Evolutionary conservation across 1,139 yeast genomes (phyloP), one percentile per base, ranked within the genome.

Genomic region (Blastobotrys elegans): DNA sequence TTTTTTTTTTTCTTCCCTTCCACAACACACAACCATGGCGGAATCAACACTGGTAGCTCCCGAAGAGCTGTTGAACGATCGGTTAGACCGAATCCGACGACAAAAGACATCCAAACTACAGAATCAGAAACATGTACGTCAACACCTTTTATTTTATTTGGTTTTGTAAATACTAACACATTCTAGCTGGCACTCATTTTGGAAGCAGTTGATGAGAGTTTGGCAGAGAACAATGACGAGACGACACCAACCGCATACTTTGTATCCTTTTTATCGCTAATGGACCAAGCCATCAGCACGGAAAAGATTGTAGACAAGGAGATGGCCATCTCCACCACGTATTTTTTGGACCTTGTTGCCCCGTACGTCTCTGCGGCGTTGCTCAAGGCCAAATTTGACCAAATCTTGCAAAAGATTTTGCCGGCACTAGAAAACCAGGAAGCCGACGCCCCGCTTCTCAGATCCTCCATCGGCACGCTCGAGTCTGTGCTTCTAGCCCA

Each of bases 201-300:
- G 46, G 76, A 84, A 17, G 96, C 97, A 2, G 92, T 92, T 41
- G 98, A 92, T 65, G 96, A 88, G 58, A 87, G 86, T 57, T 75
- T 92, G 46, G 75, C 76, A 44, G 90, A 84, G 55, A 90, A 85
- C 61, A 75, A 79, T 45, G 79, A 80, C 51, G 76, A 65, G 60
- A 74, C 67, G 44, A 70, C 75, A 16, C 67, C 76, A 7, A 82
- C 85, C 14, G 84, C 90, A 2, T 92, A 92, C 65, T 82, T 89
- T 60, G 82, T 89, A 14, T 85, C 97, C 0, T 84, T 92, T 57
- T 70, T 90, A 53, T 77, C 96, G 1, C 71, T 92, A 37, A 71
- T 92, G 51, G 95, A 87, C 53, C 95, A 88, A 64, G 76, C 89
- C 34, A 75, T 86, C 36, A 38, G 57, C 14, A 58, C 55, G 24